phyloP scores from a whole-genome alignment of 345 rosid species.

The Hibiscus syriacus region DNA sequence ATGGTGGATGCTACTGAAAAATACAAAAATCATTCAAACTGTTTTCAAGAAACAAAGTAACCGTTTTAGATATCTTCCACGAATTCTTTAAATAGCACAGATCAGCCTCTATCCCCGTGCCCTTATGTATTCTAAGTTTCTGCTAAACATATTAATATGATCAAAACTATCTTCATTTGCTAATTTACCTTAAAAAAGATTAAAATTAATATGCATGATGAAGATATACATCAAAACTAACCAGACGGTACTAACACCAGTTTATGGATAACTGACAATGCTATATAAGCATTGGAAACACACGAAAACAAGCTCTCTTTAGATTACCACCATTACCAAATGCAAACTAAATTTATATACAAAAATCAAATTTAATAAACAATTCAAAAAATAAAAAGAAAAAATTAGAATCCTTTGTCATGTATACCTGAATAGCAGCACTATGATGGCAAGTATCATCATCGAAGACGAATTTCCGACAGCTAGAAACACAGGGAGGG shows the following conservation, averaged over 20 bases:
- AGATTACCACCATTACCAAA: neutral
- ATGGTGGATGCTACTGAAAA: neutral
- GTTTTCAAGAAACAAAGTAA: neutral
- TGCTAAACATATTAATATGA: neutral
- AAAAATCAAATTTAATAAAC: neutral
- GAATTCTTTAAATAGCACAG: neutral
- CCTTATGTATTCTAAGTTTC: neutral
- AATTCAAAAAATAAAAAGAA: neutral
- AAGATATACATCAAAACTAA: neutral
- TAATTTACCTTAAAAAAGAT: neutral
- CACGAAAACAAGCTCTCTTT: neutral
- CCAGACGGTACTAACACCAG: neutral
- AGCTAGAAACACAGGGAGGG: constrained; percentile 96
- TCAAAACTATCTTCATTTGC: neutral
- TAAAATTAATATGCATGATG: neutral
- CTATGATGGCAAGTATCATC: constrained; percentile 96
- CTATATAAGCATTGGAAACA: neutral
- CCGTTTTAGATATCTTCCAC: neutral
- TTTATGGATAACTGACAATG: neutral
- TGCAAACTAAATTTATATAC: neutral
- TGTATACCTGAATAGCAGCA: constrained; percentile 74
- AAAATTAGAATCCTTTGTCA: neutral
- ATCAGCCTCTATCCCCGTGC: neutral
- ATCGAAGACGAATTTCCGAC: constrained; percentile 91
- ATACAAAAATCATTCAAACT: neutral